phyloP scores from a whole-genome alignment of 352 stramenopile species.

The Pythium brassicae region DNA sequence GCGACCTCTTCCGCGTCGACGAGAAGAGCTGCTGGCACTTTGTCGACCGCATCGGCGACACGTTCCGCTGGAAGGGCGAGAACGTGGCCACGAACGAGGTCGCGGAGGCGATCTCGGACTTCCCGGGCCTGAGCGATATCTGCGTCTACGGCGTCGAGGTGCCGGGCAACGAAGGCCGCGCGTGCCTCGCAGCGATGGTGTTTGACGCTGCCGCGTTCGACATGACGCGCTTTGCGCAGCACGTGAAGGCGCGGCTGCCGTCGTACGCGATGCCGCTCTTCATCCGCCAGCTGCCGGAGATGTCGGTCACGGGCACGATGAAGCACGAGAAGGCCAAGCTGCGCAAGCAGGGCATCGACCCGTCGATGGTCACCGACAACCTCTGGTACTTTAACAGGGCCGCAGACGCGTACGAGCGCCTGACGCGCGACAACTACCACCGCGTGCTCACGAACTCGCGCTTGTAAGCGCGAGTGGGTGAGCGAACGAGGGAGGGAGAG shows the following conservation, averaged over 20 bases:
- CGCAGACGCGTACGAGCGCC: constrained; percentile 40
- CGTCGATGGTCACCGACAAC: constrained; percentile 44
- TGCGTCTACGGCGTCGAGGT: constrained; percentile 76
- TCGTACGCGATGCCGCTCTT: constrained; percentile 85
- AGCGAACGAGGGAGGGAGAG: not conserved
- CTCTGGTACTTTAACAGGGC: constrained; percentile 58
- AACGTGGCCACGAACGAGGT: constrained; percentile 92
- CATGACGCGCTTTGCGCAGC: constrained; percentile 43
- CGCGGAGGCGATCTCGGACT: constrained; percentile 67
- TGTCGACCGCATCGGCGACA: constrained; percentile 90
- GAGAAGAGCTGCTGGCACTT: constrained; percentile 80
- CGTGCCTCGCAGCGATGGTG: constrained; percentile 83
- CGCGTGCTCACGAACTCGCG: constrained; percentile 45
- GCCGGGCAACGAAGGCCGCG: constrained; percentile 70
- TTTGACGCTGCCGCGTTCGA: constrained; percentile 61
- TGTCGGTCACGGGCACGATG: constrained; percentile 87
- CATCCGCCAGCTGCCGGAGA: constrained; percentile 62
- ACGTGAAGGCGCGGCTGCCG: constrained; percentile 41
- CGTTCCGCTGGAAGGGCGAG: constrained; percentile 93
- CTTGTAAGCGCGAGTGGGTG: constrained; percentile 18
- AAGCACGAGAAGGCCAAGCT: constrained; percentile 91
- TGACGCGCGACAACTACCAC: constrained; percentile 61
- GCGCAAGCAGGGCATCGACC: constrained; percentile 72
- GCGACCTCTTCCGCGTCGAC: constrained; percentile 88
- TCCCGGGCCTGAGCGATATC: constrained; percentile 71